Base-by-base conservation (phyloP, 202 grass and related monocot species). In the Setaria viridis region DNA sequence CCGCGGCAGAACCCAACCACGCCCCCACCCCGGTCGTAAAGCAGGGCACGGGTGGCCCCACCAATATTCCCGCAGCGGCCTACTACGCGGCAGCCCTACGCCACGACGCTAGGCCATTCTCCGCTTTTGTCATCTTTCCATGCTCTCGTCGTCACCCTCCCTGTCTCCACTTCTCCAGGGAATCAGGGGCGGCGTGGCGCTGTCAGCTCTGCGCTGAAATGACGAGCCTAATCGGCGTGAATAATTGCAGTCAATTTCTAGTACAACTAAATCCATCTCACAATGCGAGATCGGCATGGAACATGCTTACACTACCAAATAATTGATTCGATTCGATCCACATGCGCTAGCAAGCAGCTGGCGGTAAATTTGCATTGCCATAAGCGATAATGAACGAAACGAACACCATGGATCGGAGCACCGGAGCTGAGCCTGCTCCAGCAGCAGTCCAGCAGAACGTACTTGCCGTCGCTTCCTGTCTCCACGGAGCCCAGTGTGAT, bases 1-100 rank as follows among this genome's bases (percentile, higher is more conserved):
- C 89, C 80, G 76, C 80, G 14, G 35, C 19, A 32, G 33, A 80
- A 60, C 21, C 88, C 74, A 80, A 80, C 84, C 59, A 62, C 39
- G 15, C 50, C 70, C 29, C 25, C 70, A 62, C 71, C 11, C 2
- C 4, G 78, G 72, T 86, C 78, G 88, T 50, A 81, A 81, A 89
- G 74, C 16, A 14, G 4, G 29, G 30, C 13, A 39, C 30, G 49
- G 62, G 15, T 56, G 69, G 46, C 72, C 72, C 83, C 78, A 79
- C 67, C 55, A 58, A 58, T 82, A 82, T 89, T 82, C 82, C 32
- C 70, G 21, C 65, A 20, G 54, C 68, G 29, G 34, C 82, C 74
- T 57, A 85, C 63, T 57, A 85, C 62, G 30, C n/a, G 34, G 67
- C 47, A 25, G 42, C 21, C 68, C 68, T 47, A 70, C 58, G 51